Conservation (phyloP, 257 asterid genomes). For the Nicotiana attenuata region DNA sequence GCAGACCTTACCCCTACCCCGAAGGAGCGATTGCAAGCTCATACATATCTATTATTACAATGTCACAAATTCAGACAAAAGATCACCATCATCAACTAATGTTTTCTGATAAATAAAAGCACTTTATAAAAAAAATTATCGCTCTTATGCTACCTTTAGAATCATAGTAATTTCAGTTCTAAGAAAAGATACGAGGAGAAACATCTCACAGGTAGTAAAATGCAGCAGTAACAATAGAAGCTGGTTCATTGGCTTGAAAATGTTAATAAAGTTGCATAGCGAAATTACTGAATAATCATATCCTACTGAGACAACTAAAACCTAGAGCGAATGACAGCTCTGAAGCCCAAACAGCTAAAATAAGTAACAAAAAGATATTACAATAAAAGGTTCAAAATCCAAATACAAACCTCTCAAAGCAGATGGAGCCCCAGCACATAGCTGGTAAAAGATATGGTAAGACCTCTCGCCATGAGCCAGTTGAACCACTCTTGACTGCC, state of each 20-base stretch:
- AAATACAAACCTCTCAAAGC: constrained; percentile 50
- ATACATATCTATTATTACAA: not conserved
- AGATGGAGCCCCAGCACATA: constrained; percentile 85
- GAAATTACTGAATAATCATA: not conserved
- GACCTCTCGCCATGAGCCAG: constrained; percentile 78
- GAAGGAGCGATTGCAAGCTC: not conserved
- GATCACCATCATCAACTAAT: not conserved
- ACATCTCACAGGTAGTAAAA: not conserved
- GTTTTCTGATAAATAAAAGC: not conserved
- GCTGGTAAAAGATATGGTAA: constrained; percentile 89
- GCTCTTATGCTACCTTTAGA: not conserved
- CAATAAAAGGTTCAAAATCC: not conserved
- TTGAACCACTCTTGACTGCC: constrained; percentile 93
- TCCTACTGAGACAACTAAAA: not conserved
- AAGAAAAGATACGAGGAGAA: not conserved
- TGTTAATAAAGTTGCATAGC: not conserved
- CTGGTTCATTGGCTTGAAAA: not conserved
- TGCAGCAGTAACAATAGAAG: not conserved
- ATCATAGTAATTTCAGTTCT: not conserved
- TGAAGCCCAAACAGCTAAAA: not conserved
- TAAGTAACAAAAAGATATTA: constrained; percentile 5
- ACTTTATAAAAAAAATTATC: not conserved
- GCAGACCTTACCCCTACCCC: too few species aligned
- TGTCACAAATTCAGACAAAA: not conserved
- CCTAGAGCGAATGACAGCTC: not conserved